Evolutionary conservation across 345 rosid species (phyloP), one percentile per base, ranked within the genome.

Genomic region (Aegle marmelos): DNA sequence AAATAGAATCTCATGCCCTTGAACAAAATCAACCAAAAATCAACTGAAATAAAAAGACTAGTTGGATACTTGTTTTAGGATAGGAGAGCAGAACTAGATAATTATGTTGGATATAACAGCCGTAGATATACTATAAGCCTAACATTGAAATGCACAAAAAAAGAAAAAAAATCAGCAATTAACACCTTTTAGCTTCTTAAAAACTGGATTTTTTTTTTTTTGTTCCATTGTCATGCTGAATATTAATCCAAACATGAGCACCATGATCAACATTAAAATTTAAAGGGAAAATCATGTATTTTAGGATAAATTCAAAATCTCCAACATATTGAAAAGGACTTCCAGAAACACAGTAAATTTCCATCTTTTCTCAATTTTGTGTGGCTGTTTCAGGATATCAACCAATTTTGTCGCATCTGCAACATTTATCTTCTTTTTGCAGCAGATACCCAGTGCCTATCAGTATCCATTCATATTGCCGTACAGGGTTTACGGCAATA

Each of bases 141-240:
- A 7, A 60, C 16, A 36, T 19, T 22, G 8, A 21, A 50, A 73
- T 37, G 67, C 16, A 25, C 7, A 59, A 59, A 58, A 14, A 25
- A 3, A 2, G 3, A 6, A 56, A 53, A 14, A 16, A 67, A 37
- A 41, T 4, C 19, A 10, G 2, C 53, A 58, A 59, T 34, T 45
- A 36, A 58, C 67, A 16, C 27, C 67, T 34, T 56, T 54, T 72
- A 45, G 75, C 64, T 71, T 72, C 37, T 22, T 24, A 3, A 31
- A 30, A 71, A 19, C 33, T 10, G 5, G 31, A 56, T 56, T 5
- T 41, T 53, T 31, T 45, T 31, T 45, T 34, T 56, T 56, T 48
- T 33, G 33, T 72, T 72, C 50, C 75, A 56, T 24, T n/a, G 22
- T 58, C 76, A 24, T 58, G 66, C 65, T 22, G 62, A 72, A 31